Conservation (phyloP, 2,329 filamentous ascomycete species). For the Pyricularia grisea region DNA sequence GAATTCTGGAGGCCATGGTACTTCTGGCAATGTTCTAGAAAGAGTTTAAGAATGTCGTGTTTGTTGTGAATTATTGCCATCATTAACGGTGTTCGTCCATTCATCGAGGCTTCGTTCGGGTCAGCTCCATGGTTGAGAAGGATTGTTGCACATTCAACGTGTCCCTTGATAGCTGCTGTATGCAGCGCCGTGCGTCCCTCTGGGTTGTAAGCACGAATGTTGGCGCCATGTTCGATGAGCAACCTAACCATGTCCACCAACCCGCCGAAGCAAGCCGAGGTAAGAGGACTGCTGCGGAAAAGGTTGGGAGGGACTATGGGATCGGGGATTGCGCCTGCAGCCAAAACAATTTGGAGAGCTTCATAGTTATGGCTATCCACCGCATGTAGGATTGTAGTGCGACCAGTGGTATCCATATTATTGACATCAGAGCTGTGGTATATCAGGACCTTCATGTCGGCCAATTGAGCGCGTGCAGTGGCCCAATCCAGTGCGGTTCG, state of each 20-base stretch:
- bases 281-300: background rate
- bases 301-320: background rate
- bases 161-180: background rate
- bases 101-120: background rate
- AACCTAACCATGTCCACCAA: background rate
- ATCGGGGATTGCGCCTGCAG: background rate
- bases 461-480: background rate
- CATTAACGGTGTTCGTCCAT: background rate
- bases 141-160: too few relatives aligned
- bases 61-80: background rate
- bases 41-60: background rate
- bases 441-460: background rate
- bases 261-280: background rate
- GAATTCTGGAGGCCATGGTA: background rate
- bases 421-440: background rate
- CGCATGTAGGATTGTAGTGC: background rate
- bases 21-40: background rate
- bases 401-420: background rate
- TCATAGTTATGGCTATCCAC: background rate
- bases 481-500: conserved; percentile 2
- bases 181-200: background rate
- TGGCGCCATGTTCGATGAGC: background rate
- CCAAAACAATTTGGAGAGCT: background rate
- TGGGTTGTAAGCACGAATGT: background rate
- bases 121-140: background rate